These are phyloP conservation scores for Rubroboletus satanas DNA, from an alignment of 768 basidiomycete species.

Conservation along the genomic window DNA sequence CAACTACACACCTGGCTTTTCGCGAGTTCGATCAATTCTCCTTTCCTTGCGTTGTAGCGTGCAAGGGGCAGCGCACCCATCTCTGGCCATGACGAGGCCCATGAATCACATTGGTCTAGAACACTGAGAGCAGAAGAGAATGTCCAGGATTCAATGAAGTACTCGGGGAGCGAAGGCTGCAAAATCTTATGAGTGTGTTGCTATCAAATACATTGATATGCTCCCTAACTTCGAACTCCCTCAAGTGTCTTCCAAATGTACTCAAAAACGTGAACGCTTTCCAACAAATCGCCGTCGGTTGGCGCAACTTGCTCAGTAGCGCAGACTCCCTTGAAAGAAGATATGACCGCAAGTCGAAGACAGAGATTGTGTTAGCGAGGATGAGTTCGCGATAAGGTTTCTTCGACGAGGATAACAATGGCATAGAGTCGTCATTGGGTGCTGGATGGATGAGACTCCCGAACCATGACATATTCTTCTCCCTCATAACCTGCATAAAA, in stretches of 20 bases:
- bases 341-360: constrained; percentile 92
- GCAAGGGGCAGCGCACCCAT: constrained; percentile 46
- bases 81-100: constrained; percentile 48
- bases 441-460: constrained; percentile 72
- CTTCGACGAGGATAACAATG: constrained; percentile 71
- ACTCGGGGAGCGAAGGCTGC: constrained; percentile 51
- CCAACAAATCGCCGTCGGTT: constrained; percentile 64
- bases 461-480: constrained; percentile 90
- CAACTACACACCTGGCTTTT: constrained; percentile 66
- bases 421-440: constrained; percentile 71
- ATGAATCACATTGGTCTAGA: constrained; percentile 73
- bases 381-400: constrained; percentile 91
- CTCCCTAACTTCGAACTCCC: constrained; percentile 63
- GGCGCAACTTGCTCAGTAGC: constrained; percentile 65
- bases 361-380: constrained; percentile 82
- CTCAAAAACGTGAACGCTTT: constrained; percentile 74
- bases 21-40: constrained; percentile 88
- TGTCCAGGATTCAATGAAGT: constrained; percentile 91
- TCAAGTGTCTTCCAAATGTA: constrained; percentile 69
- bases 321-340: constrained; percentile 82
- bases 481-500: constrained; percentile 70
- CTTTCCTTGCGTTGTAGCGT: constrained; percentile 70
- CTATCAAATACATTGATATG: neutral
- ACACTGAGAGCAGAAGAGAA: constrained; percentile 86
- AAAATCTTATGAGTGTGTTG: constrained; percentile 18